Conservation (phyloP, 2,329 filamentous ascomycete genomes). For the Zymoseptoria crescenta region DNA sequence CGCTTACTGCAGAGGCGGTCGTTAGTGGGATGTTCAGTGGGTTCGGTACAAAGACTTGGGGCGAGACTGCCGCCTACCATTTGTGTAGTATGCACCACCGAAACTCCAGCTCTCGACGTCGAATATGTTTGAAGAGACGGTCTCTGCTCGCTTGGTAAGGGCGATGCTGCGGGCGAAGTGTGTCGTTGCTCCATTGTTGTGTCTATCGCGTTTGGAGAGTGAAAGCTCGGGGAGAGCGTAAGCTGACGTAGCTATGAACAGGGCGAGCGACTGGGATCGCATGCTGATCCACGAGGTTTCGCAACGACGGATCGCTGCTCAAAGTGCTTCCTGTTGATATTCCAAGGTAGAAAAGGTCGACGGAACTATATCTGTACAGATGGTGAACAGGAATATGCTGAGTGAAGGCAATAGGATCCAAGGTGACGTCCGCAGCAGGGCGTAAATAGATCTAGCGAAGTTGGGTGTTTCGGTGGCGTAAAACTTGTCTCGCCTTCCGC, state of each 20-base stretch:
- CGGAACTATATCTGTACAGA: neutral
- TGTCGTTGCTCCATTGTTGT: slow-evolving; percentile 13
- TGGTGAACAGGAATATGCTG: neutral
- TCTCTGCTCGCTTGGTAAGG: slow-evolving; percentile 9
- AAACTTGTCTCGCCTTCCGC: no score
- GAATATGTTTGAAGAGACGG: slow-evolving; percentile 24
- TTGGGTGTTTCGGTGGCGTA: no score
- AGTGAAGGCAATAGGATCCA: neutral
- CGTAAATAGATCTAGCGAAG: neutral
- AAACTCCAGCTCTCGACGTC: slow-evolving; percentile 25
- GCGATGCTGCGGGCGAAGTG: slow-evolving; percentile 8
- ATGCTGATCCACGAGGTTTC: neutral
- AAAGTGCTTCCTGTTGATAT: no score
- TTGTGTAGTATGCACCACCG: slow-evolving; percentile 30
- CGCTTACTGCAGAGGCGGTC: slow-evolving; percentile 17
- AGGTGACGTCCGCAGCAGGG: neutral
- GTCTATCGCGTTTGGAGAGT: slow-evolving; percentile 22
- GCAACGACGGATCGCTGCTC: neutral
- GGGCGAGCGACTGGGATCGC: slow-evolving; percentile 8
- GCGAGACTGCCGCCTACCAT: slow-evolving; percentile 13
- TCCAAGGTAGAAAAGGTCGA: neutral
- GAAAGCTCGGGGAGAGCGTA: slow-evolving; percentile 20
- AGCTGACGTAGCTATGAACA: slow-evolving; percentile 14
- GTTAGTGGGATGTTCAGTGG: neutral
- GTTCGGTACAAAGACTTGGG: no score